Percentiles rank a stretch among this genome's conserved stretches.
Conservation (phyloP, 306 rosid species). For the Cotoneaster glaucophyllus region DNA sequence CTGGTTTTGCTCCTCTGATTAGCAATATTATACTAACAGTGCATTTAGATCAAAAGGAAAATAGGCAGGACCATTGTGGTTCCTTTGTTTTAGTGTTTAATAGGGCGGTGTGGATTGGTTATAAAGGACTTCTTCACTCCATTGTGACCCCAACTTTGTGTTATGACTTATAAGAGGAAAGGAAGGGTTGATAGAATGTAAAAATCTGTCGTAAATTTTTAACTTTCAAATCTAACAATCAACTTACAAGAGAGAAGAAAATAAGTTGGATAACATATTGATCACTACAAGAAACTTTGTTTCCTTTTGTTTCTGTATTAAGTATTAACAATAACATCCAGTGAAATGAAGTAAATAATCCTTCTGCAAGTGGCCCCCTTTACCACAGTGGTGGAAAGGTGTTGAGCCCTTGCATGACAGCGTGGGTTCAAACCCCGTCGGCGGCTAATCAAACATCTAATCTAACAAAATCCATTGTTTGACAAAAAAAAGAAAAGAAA, state of each 20-base stretch:
- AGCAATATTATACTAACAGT: not conserved
- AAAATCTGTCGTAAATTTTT: not conserved
- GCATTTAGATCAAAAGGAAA: not conserved
- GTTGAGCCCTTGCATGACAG: too few relatives aligned
- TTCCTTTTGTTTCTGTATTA: not conserved
- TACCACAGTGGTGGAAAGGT: too few relatives aligned
- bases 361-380: too few relatives aligned
- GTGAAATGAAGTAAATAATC: not conserved
- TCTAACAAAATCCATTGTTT: too few relatives aligned
- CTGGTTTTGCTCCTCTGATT: not conserved
- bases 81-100: not conserved
- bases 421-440: too few relatives aligned
- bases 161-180: not conserved
- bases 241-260: not conserved
- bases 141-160: not conserved
- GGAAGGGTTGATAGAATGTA: not conserved
- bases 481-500: too few relatives aligned
- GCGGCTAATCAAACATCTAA: too few relatives aligned
- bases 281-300: not conserved
- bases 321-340: not conserved
- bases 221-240: not conserved
- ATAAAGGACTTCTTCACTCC: not conserved
- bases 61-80: not conserved
- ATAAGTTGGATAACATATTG: not conserved
- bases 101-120: not conserved